Evolutionary conservation across 768 basidiomycete genomes (phyloP), one percentile per base, ranked within the genome.

Genomic region (Pisolithus tinctorius): DNA sequence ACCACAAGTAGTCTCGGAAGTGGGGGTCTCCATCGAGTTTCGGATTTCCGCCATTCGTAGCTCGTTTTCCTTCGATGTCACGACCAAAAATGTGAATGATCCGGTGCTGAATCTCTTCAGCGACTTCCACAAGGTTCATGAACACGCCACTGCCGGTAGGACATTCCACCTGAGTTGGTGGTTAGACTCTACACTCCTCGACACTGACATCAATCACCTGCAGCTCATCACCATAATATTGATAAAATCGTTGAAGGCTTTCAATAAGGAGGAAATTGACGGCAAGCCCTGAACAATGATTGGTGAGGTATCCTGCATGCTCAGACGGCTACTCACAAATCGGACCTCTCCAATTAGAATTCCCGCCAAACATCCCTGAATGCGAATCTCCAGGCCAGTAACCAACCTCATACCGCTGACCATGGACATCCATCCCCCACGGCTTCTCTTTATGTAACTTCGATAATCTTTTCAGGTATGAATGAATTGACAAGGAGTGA

Each of bases 301-400:
- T 49, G 37, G 34, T 9, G 20, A 52, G 23, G 40, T 4, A 26
- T 10, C 2, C 16, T 31, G 8, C n/a, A 31, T 10, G 8, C 40
- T 14, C 0, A 34, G 39, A 52, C 23, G 4, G 27, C 2, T 8
- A 55, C 81, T 70, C 58, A 88, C 87, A 90, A 51, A 89, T 87
- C 4, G 88, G 87, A n/a, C 93, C 93, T 65, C 93, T 75, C 92
- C 92, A 95, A 58, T 93, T 94, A n/a, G 91, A 93, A 63, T 93
- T 94, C n/a, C 91, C 92, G 48, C 93, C 93, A 68, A 96, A 95
- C 95, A 99, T 99, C 44, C 93, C 94, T 10, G 91, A 93, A 59
- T 80, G 82, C 2, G 95, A 97, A 65, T 99, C 96, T 8, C 94
- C 96, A 1, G 96, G 95, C 96, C 96, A 98, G 69, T 98, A 99